Conservation (phyloP, 306 rosid genomes). For the Begonia loranthoides region DNA sequence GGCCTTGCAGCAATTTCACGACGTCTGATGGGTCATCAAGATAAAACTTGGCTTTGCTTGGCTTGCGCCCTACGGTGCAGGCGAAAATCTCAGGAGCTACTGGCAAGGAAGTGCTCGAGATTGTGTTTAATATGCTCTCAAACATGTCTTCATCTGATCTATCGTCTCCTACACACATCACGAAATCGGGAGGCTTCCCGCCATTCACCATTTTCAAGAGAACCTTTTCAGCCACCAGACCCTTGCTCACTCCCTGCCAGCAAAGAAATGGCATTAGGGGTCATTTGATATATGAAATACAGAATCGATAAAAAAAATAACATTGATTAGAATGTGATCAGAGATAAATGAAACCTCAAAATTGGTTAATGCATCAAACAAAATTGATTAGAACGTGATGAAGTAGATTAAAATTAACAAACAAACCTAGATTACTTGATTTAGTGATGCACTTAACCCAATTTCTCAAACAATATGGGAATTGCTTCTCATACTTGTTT, state of each 20-base stretch:
- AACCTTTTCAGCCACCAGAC: slow-evolving; percentile 15
- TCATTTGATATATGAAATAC: too few relatives aligned
- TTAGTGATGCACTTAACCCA: too few relatives aligned
- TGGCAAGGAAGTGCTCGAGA: slow-evolving; percentile 8
- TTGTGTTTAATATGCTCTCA: slow-evolving; percentile 13
- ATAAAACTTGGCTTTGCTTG: slow-evolving; percentile 16
- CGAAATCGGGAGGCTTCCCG: slow-evolving; percentile 14
- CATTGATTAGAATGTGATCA: too few relatives aligned
- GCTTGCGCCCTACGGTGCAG: slow-evolving; percentile 15
- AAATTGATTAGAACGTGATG: too few relatives aligned
- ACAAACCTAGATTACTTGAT: too few relatives aligned
- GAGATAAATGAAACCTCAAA: too few relatives aligned
- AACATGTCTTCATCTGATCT: slow-evolving; percentile 19
- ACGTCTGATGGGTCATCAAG: slow-evolving; percentile 14
- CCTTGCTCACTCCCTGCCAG: slow-evolving; percentile 15
- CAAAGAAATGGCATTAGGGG: too few relatives aligned
- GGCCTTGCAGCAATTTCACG: slow-evolving; percentile 13
- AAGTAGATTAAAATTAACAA: too few relatives aligned
- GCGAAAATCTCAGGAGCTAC: slow-evolving; percentile 15
- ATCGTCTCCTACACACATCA: slow-evolving; percentile 17
- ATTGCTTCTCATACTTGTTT: too few relatives aligned
- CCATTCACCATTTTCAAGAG: slow-evolving; percentile 10
- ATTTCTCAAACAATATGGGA: too few relatives aligned
- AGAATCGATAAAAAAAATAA: too few relatives aligned
- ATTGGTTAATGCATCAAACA: too few relatives aligned